Evolutionary conservation across 352 stramenopile genomes (phyloP).

Genomic region (Globisporangium canariense): DNA sequence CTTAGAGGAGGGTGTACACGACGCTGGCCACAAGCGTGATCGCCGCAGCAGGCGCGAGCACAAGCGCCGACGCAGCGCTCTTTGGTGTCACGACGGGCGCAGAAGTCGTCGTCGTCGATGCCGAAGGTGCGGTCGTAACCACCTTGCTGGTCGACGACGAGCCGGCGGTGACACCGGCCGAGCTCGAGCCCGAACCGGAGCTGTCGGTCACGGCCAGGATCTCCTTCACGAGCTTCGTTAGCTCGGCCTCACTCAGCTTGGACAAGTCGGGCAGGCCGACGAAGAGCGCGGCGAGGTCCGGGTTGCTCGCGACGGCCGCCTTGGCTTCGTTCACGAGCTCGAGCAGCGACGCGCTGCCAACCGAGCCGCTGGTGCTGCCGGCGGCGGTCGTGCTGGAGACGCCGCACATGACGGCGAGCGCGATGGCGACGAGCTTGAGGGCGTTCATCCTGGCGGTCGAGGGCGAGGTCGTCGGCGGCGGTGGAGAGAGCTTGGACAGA

Average conservation of each 20-base stretch:
- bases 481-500: background rate
- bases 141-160: background rate
- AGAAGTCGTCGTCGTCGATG: constrained; percentile 5
- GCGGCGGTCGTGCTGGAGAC: background rate
- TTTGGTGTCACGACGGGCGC: background rate
- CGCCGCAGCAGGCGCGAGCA: constrained; percentile 7
- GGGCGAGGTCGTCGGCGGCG: background rate
- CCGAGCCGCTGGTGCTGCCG: background rate
- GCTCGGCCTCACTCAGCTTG: constrained; percentile 12
- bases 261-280: constrained; percentile 9
- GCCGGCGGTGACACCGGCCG: background rate
- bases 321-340: constrained; percentile 16
- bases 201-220: constrained; percentile 6
- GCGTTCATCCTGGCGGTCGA: constrained; percentile 14
- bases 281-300: constrained; percentile 17
- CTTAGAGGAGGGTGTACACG: constrained; percentile 12
- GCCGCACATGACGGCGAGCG: constrained; percentile 9
- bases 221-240: constrained; percentile 6
- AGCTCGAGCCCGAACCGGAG: constrained; percentile 5
- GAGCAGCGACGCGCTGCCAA: constrained; percentile 10
- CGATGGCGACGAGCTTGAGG: constrained; percentile 12
- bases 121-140: background rate
- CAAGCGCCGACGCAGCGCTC: background rate
- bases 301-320: constrained; percentile 8
- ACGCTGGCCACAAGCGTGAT: constrained; percentile 6